Conservation (phyloP, 2,329 filamentous ascomycete genomes). For the Aspergillus sclerotialis region DNA sequence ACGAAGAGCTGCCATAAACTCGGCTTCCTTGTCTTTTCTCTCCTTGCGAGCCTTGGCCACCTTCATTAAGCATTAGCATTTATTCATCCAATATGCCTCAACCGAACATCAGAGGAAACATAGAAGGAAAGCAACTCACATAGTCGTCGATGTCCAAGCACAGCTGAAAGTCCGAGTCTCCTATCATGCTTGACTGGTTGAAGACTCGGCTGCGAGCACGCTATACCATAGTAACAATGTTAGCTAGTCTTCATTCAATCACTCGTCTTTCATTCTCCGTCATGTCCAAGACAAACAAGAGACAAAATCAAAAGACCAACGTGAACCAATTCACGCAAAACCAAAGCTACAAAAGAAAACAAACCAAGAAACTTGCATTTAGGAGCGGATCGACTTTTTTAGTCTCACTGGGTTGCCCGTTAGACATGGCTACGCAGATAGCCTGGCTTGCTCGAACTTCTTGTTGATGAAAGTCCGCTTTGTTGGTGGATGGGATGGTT, state of each 20-base stretch:
- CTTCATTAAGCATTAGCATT: too few relatives aligned
- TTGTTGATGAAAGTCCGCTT: too few relatives aligned
- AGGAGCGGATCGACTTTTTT: too few relatives aligned
- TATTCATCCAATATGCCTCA: background rate
- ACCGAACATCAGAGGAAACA: background rate
- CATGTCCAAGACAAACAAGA: background rate
- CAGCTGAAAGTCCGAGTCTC: constrained; percentile 14
- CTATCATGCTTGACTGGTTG: constrained; percentile 8
- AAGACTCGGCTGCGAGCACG: background rate
- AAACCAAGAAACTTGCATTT: too few relatives aligned
- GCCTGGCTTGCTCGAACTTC: too few relatives aligned
- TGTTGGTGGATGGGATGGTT: too few relatives aligned
- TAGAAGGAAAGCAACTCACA: constrained; percentile 5
- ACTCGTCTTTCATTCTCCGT: background rate
- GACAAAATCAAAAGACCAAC: too few relatives aligned
- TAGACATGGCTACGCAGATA: too few relatives aligned
- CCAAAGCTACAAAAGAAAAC: too few relatives aligned
- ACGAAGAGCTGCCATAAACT: too few relatives aligned
- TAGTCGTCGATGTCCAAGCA: constrained; percentile 10
- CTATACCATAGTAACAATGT: background rate
- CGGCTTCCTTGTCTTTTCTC: background rate
- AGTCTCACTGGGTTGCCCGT: too few relatives aligned
- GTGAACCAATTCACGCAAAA: too few relatives aligned
- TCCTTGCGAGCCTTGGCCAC: background rate
- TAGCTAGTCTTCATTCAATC: background rate